Evolutionary conservation across 129 eudicot species (phyloP).

Genomic region (Artemisia annua): DNA sequence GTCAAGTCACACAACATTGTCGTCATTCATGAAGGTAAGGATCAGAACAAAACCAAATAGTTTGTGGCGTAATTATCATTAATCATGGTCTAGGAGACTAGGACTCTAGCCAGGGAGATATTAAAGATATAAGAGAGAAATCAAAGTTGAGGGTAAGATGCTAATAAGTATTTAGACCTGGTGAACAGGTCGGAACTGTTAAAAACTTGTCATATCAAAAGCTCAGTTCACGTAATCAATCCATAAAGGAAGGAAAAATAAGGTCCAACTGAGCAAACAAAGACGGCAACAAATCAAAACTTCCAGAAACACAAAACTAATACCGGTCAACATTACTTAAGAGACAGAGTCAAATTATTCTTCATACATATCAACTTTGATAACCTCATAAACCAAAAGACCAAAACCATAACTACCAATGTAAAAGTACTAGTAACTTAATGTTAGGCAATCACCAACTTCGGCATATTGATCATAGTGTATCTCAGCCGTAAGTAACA

Average conservation of each 20-base stretch:
- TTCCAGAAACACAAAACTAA: background rate
- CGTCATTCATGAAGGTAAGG: background rate
- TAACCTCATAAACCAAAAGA: background rate
- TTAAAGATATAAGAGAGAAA: background rate
- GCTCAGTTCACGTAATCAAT: background rate
- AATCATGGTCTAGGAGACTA: background rate
- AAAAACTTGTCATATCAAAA: too few relatives aligned
- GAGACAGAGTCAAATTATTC: background rate
- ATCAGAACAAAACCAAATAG: conserved; percentile 13
- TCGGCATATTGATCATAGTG: background rate
- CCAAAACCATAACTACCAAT: background rate
- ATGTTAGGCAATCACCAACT: background rate
- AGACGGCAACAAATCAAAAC: background rate
- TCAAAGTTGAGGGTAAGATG: background rate
- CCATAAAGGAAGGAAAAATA: background rate
- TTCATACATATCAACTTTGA: background rate
- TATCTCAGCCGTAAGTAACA: background rate
- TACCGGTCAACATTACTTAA: background rate
- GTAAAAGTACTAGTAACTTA: background rate
- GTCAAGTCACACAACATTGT: background rate
- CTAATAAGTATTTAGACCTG: background rate
- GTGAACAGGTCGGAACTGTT: background rate
- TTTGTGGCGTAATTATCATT: background rate
- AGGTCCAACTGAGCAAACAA: background rate
- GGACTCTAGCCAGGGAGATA: background rate